Conservation (phyloP, 805 yeast species). For the Debaryomyces tyrocola region DNA sequence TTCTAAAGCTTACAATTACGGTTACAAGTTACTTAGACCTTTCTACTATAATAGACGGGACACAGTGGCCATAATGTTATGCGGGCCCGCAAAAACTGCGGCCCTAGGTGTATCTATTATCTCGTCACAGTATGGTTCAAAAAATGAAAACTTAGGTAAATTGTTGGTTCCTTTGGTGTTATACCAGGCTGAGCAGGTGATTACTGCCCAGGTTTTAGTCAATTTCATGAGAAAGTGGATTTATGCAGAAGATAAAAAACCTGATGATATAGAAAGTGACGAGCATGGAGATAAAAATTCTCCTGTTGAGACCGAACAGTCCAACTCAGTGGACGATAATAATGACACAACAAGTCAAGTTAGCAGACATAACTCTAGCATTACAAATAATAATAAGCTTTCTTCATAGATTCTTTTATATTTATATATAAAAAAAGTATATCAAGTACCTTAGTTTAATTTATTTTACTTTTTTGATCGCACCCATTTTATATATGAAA, state of each 20-base stretch:
- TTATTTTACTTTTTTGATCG: too few relatives aligned
- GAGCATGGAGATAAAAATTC: not conserved
- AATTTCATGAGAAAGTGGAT: conserved; percentile 72
- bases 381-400: not conserved
- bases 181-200: conserved; percentile 85
- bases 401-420: too few relatives aligned
- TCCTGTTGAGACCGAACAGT: not conserved
- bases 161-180: conserved; percentile 79
- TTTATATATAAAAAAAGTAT: too few relatives aligned
- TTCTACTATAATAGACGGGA: conserved; percentile 72
- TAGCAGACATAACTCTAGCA: not conserved
- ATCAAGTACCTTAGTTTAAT: too few relatives aligned
- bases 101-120: conserved; percentile 85
- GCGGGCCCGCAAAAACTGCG: conserved; percentile 93
- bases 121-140: conserved; percentile 74
- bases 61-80: conserved; percentile 76
- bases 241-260: conserved; percentile 28
- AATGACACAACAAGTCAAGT: not conserved
- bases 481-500: too few relatives aligned
- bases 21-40: conserved; percentile 52
- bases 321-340: not conserved
- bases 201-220: conserved; percentile 74
- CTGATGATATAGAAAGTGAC: conserved; percentile 3
- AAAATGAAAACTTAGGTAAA: conserved; percentile 62
- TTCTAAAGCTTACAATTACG: conserved; percentile 43